Evolutionary conservation across 257 asterid species (phyloP).

Genomic region (Fraxinus pennsylvanica): DNA sequence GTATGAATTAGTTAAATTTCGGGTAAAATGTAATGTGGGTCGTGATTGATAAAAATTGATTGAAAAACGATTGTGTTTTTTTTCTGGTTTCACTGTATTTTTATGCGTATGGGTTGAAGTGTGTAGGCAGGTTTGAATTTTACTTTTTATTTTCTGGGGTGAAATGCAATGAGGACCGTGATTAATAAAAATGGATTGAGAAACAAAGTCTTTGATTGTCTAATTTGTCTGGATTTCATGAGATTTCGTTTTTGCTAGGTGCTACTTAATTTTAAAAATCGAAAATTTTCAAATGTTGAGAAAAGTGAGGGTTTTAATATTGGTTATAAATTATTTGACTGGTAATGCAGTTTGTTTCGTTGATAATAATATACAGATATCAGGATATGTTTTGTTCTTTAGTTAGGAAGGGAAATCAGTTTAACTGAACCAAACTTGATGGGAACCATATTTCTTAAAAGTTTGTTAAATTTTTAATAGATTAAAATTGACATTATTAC

Average conservation of each 20-base stretch:
- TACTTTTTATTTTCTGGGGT: background rate
- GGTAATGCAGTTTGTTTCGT: background rate
- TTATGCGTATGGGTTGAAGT: slow-evolving; percentile 1
- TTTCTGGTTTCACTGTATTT: background rate
- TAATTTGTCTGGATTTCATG: background rate
- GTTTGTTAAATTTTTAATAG: background rate
- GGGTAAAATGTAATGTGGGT: slow-evolving; percentile 28
- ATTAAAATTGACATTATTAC: background rate
- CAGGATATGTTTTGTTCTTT: background rate
- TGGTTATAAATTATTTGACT: background rate
- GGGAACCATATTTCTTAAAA: background rate
- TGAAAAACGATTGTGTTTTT: background rate
- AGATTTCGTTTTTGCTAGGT: background rate
- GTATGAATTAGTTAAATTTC: background rate
- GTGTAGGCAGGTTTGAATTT: slow-evolving; percentile 7
- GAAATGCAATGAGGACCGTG: slow-evolving; percentile 23
- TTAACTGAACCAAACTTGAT: background rate
- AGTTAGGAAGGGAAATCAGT: background rate
- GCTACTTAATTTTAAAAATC: background rate
- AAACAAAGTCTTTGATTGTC: background rate
- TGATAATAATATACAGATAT: background rate
- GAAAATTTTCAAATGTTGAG: background rate
- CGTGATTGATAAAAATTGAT: slow-evolving; percentile 6
- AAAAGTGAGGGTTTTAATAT: background rate
- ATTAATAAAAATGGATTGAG: slow-evolving; percentile 9